Base-by-base conservation (phyloP, 23 red algal genomes). In the Pyropia yezoensis region DNA sequence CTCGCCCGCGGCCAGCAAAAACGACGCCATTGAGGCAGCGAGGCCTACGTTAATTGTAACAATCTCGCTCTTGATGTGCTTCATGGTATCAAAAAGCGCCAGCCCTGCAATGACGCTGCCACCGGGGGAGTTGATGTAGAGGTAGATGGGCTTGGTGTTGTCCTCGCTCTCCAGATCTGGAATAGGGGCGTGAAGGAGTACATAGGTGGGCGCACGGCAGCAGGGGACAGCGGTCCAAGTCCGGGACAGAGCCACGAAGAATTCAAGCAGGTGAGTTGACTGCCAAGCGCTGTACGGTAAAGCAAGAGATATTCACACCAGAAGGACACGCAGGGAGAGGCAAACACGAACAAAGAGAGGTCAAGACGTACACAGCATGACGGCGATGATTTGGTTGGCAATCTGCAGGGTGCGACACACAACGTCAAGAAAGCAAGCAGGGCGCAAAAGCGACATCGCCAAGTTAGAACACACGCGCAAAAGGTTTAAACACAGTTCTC, bases 91-190 rank as follows among this genome's bases (percentile, higher is more conserved):
- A 54, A 76, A 90, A 18, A 98, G 78, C n/a, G 94, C 94, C 75
- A 98, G 82, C 53, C 94, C 94, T 0, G 94, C 94, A 22, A 98
- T 84, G 13, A 98, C 94, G 1, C 79, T 87, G 18, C 94, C 94
- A 6, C 94, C 94, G 25, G 94, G 94, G 24, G 94, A 98, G 72
- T 98, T 98, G 74, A 98, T 98, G 79, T 98, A 98, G 56, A 98
- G 76, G 62, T 98, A 98, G 7, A 98, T 90, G 0, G 94, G 94
- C 81, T 98, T 98, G 24, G 86, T 83, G 63, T 91, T 98, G 59
- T 98, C 94, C 80, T 98, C 94, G 25, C 80, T 80, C 68, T 98
- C 90, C 33, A 95, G 62, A 67, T 90, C 39, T 47, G 11, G 0
- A 8, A 1, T 47, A 8, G 39, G 39, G 39, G 39, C 39, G 12